Base-by-base conservation (phyloP, 495 filamentous ascomycete genomes). In the Xylaria acuta region DNA sequence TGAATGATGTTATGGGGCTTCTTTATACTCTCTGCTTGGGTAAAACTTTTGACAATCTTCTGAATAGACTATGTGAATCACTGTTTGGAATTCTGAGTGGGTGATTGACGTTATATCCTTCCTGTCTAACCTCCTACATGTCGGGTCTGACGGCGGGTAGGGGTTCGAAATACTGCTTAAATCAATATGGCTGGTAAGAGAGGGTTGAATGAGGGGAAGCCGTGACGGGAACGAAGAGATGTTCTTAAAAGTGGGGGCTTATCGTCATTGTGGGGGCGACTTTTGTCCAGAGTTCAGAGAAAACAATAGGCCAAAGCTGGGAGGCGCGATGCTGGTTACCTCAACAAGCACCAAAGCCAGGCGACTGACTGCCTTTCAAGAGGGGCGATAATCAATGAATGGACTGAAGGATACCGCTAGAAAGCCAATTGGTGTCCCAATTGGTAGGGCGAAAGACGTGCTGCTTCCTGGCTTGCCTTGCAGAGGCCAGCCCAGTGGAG, bases 231-330 rank as follows among this genome's bases (percentile, higher is more conserved):
- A 34, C 30, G 40, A 5, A 22, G 36, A 14, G 41, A 45, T 47
- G 14, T 30, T 18, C 9, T 54, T 43, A 30, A 56, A 36, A 30
- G 49, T 43, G 65, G 65, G 18, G 14, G 2, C 30, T 12, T 20
- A 27, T 41, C 65, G 65, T 67, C 49, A 67, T 67, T 38, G 65
- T 43, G 65, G 65, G 22, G 34, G 36, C 65, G n/a, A 41, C 30
- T 16, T 54, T 36, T 51, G 47, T 18, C 5, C 18, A 5, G 1
- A 45, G 18, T 18, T 45, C 5, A 34, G n/a, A 47, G 11, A 47
- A 45, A 64, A 47, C n/a, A 30, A 34, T 22, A 47, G 34, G 30
- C 25, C 14, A 2, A 18, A 20, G 22, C 40, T 45, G n/a, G n/a
- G 8, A 64, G 12, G 60, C 25, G 38, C 38, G 40, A 43, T 43